phyloP scores from a whole-genome alignment of 768 basidiomycete species.

The Solioccasus polychromus region DNA sequence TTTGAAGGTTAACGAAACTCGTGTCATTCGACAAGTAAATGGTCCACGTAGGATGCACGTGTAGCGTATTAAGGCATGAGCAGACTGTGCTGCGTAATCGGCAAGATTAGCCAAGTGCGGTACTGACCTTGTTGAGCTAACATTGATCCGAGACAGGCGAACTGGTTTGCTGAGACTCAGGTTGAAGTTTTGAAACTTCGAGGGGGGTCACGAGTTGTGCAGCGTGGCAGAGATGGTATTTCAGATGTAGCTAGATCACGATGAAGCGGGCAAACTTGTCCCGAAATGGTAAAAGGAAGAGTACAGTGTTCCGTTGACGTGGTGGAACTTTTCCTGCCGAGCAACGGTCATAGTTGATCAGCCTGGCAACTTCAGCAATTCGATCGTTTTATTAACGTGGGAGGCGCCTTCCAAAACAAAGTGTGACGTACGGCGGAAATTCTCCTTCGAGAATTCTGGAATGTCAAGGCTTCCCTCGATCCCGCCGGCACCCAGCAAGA shows the following conservation, averaged over 20 bases:
- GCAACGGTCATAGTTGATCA: not conserved
- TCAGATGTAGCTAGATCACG: too few relatives aligned
- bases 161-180: slow-evolving; percentile 4
- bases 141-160: too few relatives aligned
- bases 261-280: not conserved
- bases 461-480: not conserved
- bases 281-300: not conserved
- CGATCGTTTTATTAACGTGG: slow-evolving; percentile 6
- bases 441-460: slow-evolving; percentile 7
- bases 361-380: not conserved
- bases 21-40: not conserved
- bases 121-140: slow-evolving; percentile 9
- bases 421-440: slow-evolving; percentile 10
- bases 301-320: not conserved
- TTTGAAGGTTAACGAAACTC: not conserved
- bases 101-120: slow-evolving; percentile 1
- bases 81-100: slow-evolving; percentile 16
- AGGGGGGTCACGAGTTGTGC: not conserved
- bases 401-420: not conserved
- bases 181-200: not conserved
- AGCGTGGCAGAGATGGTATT: not conserved
- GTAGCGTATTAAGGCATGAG: not conserved
- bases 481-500: too few relatives aligned
- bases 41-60: not conserved
- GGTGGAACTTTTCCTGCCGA: not conserved